phyloP scores from a whole-genome alignment of 1,139 yeast genomes.

The Geotrichum aggregatum region DNA sequence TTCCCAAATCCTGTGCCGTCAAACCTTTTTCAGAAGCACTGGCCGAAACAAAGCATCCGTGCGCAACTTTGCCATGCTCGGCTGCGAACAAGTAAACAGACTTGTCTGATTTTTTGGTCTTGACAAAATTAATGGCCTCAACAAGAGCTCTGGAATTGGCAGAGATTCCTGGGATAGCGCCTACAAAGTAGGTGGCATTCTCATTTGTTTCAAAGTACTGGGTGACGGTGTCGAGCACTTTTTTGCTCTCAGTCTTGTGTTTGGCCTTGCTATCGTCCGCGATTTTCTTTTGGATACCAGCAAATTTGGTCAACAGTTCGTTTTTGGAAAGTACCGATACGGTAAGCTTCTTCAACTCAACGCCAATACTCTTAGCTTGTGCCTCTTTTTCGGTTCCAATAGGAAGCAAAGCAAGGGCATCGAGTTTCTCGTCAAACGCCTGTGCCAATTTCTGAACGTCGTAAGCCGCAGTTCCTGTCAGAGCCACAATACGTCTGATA shows the following conservation, averaged over 20 bases:
- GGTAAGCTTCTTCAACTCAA: constrained; percentile 73
- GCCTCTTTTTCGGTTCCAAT: constrained; percentile 77
- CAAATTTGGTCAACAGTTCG: constrained; percentile 66
- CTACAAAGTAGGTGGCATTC: constrained; percentile 54
- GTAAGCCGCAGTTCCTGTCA: constrained; percentile 85
- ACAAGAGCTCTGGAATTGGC: constrained; percentile 93
- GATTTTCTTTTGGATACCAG: constrained; percentile 74
- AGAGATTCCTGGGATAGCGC: constrained; percentile 55
- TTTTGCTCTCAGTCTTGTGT: constrained; percentile 84
- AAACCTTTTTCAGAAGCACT: constrained; percentile 67
- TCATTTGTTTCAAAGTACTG: constrained; percentile 53
- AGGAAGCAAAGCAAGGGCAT: constrained; percentile 49
- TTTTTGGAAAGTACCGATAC: constrained; percentile 81
- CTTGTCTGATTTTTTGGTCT: constrained; percentile 70
- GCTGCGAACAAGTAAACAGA: constrained; percentile 83
- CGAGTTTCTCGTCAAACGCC: constrained; percentile 62
- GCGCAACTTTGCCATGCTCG: constrained; percentile 76
- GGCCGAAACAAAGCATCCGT: constrained; percentile 84
- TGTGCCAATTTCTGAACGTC: constrained; percentile 80
- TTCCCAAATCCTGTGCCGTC: constrained; percentile 71
- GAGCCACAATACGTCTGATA: constrained; percentile 95
- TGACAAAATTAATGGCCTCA: constrained; percentile 82
- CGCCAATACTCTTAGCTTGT: constrained; percentile 76
- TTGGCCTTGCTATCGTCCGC: constrained; percentile 82
- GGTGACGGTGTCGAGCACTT: constrained; percentile 74